Evolutionary conservation across 2,329 filamentous ascomycete species (phyloP), one percentile per base, ranked within the genome.

Genomic region (Aspergillus sp.): DNA sequence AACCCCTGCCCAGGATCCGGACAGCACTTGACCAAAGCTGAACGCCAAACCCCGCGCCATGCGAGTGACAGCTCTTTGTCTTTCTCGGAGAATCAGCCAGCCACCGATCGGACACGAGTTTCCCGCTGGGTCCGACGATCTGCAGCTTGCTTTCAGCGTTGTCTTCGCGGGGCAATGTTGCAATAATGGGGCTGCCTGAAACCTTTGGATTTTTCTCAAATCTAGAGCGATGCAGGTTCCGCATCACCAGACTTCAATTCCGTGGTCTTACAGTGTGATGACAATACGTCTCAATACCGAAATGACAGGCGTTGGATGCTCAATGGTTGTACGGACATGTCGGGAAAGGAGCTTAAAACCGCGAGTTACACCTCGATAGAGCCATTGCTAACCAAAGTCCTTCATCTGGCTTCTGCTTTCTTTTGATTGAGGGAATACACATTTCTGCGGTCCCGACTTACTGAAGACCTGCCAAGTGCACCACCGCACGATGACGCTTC

Each of bases 211-310:
- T 11, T 13, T 3, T 11, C 2, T 13, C 9, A 11, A 7, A 4
- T 41, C 9, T 25, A 5, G 22, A 25, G 22, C 7, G 9, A 28
- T 28, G 46, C 22, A 25, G 23, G 4, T 5, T 22, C 1, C 17
- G 46, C 19, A 41, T 53, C 50, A 53, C 9, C 34, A 22, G 50
- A 53, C 50, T 6, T 41, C n/a, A 3, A 8, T 7, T 25, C 4
- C 0, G 8, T 11, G 7, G 19, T 19, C 13, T 34, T 43, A 53
- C 50, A 4, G 2, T 2, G 34, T 43, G 3, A 0, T 53, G 19
- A 53, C 50, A 53, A 28, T 53, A 53, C 50, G 50, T 53, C 50
- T 43, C 34, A 13, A 31, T 53, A 53, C 22, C n/a, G 50, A 53
- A 53, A 53, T 3, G 50, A 25, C 34, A n/a, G 31, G 22, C 30